phyloP scores from a whole-genome alignment of 495 filamentous ascomycete species.

The Trichoderma parareesei region DNA sequence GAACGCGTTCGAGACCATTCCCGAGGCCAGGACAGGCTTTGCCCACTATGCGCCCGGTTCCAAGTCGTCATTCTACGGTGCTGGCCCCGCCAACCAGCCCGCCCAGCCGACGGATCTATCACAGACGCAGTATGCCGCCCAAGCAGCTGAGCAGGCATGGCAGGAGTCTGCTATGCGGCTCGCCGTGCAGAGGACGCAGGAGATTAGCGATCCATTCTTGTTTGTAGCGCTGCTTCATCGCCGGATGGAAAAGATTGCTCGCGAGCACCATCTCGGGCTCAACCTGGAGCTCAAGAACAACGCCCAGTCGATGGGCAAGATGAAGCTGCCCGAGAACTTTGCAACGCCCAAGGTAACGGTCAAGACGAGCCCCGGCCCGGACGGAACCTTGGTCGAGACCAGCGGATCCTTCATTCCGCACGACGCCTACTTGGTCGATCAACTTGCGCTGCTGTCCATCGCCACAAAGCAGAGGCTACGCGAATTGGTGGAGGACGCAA shows the following conservation, averaged over 20 bases:
- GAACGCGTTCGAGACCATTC: conserved; percentile 15
- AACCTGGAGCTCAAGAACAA: conserved; percentile 42
- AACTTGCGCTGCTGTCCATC: conserved; percentile 67
- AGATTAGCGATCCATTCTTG: conserved; percentile 34
- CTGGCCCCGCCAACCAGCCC: conserved; percentile 49
- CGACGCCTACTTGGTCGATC: conserved; percentile 60
- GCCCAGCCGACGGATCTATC: conserved; percentile 37
- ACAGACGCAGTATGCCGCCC: conserved; percentile 44
- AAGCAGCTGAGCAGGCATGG: conserved; percentile 39
- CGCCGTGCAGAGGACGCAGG: conserved; percentile 34
- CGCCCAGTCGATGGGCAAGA: conserved; percentile 32
- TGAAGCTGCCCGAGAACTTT: conserved; percentile 45
- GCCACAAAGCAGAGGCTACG: conserved; percentile 64
- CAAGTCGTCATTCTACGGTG: conserved; percentile 47
- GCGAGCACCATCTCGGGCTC: conserved; percentile 47
- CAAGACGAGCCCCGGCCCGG: conserved; percentile 33
- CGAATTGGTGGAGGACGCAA: conserved; percentile 62
- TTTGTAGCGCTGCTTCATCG: conserved; percentile 36
- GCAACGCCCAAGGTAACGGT: conserved; percentile 31
- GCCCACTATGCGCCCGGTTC: conserved; percentile 40
- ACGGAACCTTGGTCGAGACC: conserved; percentile 48
- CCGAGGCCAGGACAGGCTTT: conserved; percentile 35
- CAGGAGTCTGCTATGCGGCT: conserved; percentile 35
- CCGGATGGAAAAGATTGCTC: conserved; percentile 52
- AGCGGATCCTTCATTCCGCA: conserved; percentile 57